Conservation (phyloP, 768 basidiomycete species). For the Boletus reticuloceps region DNA sequence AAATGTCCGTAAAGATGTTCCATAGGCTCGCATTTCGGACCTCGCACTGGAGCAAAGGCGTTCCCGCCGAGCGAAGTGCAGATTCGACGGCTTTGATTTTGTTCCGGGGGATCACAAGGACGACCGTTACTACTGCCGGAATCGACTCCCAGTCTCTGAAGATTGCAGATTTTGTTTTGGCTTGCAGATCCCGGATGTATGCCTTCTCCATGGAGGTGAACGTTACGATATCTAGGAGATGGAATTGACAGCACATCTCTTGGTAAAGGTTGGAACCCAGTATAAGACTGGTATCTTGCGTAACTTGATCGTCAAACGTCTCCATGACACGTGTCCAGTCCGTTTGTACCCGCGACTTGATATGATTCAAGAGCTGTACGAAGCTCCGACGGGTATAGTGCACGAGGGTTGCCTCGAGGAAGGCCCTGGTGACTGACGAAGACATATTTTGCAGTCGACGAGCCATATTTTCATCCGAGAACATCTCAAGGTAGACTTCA, state of each 20-base stretch:
- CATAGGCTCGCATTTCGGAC: slow-evolving; percentile 8
- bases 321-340: slow-evolving; percentile 46
- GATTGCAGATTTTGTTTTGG: slow-evolving; percentile 4
- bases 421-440: not conserved
- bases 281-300: slow-evolving; percentile 14
- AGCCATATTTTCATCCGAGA: slow-evolving; percentile 25
- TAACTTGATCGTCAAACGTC: slow-evolving; percentile 21
- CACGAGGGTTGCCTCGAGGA: slow-evolving; percentile 19
- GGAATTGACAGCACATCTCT: slow-evolving; percentile 45
- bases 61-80: slow-evolving; percentile 20
- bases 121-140: slow-evolving; percentile 31
- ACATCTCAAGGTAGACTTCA: slow-evolving; percentile 29
- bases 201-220: slow-evolving; percentile 19
- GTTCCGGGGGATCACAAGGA: slow-evolving; percentile 32
- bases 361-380: slow-evolving; percentile 40
- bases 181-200: slow-evolving; percentile 10
- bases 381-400: slow-evolving; percentile 53
- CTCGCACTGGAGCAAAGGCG: slow-evolving; percentile 26
- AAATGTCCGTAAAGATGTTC: slow-evolving; percentile 23
- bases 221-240: slow-evolving; percentile 39
- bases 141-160: slow-evolving; percentile 32
- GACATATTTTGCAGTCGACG: slow-evolving; percentile 7
- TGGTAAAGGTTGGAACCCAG: slow-evolving; percentile 38
- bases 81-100: slow-evolving; percentile 21
- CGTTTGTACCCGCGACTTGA: slow-evolving; percentile 35